phyloP scores from a whole-genome alignment of 352 stramenopile genomes.

The Halophytophthora polymorphica region DNA sequence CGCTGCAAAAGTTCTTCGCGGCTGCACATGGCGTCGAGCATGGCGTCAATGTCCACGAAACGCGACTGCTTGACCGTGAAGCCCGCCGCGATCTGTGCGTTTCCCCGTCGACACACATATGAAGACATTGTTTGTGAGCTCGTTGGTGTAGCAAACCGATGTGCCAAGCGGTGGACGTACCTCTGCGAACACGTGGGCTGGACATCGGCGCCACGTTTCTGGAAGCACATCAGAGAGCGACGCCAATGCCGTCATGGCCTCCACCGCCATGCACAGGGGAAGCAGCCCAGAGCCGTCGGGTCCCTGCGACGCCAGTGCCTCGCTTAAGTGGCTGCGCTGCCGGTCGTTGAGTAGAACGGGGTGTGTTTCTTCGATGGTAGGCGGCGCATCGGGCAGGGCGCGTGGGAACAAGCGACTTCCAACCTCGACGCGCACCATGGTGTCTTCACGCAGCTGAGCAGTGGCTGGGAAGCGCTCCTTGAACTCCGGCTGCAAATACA shows the following conservation, averaged over 20 bases:
- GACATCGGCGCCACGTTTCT: slow-evolving; percentile 33
- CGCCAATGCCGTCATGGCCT: slow-evolving; percentile 29
- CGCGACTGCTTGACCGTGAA: slow-evolving; percentile 26
- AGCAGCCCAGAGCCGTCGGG: slow-evolving; percentile 18
- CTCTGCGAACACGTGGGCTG: slow-evolving; percentile 42
- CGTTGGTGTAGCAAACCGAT: too few relatives aligned
- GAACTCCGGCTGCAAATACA: slow-evolving; percentile 33
- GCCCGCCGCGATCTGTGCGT: slow-evolving; percentile 27
- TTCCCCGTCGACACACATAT: background rate
- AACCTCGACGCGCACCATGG: slow-evolving; percentile 36
- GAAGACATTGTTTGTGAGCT: background rate
- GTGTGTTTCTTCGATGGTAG: slow-evolving; percentile 43
- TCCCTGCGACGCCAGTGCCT: slow-evolving; percentile 14
- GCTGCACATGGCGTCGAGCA: slow-evolving; percentile 31
- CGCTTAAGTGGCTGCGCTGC: slow-evolving; percentile 28
- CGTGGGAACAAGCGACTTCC: slow-evolving; percentile 33
- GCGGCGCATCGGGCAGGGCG: slow-evolving; percentile 25
- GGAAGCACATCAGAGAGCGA: slow-evolving; percentile 40
- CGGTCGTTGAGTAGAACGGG: slow-evolving; percentile 41
- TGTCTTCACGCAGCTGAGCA: slow-evolving; percentile 57
- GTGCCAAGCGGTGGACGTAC: slow-evolving; percentile 12
- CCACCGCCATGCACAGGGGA: slow-evolving; percentile 28
- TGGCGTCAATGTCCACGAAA: slow-evolving; percentile 34
- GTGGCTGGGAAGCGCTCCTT: slow-evolving; percentile 57
- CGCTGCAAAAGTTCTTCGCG: slow-evolving; percentile 22